Percentiles rank a stretch among this genome's conserved stretches.
phyloP scores from a whole-genome alignment of 805 yeast genomes.

The Nakazawaea wickerhamii region DNA sequence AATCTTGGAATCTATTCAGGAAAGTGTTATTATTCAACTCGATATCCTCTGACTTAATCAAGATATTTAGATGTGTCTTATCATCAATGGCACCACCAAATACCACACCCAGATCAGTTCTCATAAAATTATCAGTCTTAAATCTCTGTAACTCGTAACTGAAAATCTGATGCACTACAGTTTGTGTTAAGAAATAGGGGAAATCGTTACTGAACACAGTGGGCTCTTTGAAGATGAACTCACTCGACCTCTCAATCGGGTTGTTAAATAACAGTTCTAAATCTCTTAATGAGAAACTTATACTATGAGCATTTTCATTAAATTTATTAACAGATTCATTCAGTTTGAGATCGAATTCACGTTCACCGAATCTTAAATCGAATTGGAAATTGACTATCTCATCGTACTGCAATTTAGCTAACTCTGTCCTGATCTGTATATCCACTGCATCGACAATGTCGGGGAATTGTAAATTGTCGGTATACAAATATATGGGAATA shows the following conservation, averaged over 20 bases:
- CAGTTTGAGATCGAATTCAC: background rate
- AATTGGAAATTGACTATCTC: conserved; percentile 17
- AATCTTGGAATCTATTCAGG: background rate
- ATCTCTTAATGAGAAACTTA: conserved; percentile 17
- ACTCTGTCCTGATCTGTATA: conserved; percentile 37
- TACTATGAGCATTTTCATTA: conserved; percentile 17
- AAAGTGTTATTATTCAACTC: background rate
- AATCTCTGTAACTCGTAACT: conserved; percentile 22
- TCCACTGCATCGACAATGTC: conserved; percentile 58
- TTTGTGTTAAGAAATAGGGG: conserved; percentile 44
- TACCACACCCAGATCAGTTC: conserved; percentile 1
- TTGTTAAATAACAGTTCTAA: conserved; percentile 25
- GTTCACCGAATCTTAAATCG: conserved; percentile 18
- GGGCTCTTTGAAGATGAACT: conserved; percentile 29
- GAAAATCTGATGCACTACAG: conserved; percentile 25
- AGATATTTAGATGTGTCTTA: conserved; percentile 14
- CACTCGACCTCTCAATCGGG: conserved; percentile 20
- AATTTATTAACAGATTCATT: conserved; percentile 11
- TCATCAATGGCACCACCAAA: conserved; percentile 2
- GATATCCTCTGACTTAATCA: conserved; percentile 5
- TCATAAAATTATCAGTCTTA: conserved; percentile 19
- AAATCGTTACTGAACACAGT: conserved; percentile 42
- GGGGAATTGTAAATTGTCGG: conserved; percentile 50
- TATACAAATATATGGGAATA: conserved; percentile 37
- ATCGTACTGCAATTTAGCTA: conserved; percentile 22